Evolutionary conservation across 805 yeast species (phyloP).

Genomic region (Lachancea quebecensis): DNA sequence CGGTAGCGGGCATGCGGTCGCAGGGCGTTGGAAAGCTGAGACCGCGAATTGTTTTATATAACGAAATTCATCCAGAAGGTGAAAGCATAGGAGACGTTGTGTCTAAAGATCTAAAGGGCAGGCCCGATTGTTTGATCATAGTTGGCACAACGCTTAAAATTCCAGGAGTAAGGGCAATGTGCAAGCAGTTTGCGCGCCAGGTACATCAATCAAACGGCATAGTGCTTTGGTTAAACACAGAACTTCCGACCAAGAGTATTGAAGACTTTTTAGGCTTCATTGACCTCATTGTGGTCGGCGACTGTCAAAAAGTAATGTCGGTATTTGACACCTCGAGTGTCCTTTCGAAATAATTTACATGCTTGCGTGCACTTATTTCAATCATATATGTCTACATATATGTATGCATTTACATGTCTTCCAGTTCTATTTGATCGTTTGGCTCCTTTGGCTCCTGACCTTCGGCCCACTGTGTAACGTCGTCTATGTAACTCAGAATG

Average conservation of each 20-base stretch:
- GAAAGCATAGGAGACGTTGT: slow-evolving; percentile 76
- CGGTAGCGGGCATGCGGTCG: slow-evolving; percentile 55
- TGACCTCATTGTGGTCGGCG: slow-evolving; percentile 57
- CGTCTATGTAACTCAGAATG: slow-evolving; percentile 87
- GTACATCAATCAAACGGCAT: slow-evolving; percentile 53
- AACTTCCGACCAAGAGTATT: slow-evolving; percentile 45
- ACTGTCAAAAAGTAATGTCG: slow-evolving; percentile 48
- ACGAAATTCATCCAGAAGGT: slow-evolving; percentile 81
- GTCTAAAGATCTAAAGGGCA: slow-evolving; percentile 52
- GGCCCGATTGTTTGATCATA: slow-evolving; percentile 72
- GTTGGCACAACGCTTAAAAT: slow-evolving; percentile 84
- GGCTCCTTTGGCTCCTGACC: slow-evolving; percentile 97
- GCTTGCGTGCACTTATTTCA: neutral
- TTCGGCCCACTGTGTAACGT: slow-evolving; percentile 97
- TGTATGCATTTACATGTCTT: slow-evolving; percentile 39
- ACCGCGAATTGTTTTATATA: slow-evolving; percentile 62
- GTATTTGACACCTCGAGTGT: neutral
- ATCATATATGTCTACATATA: neutral
- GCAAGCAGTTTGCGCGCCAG: slow-evolving; percentile 51
- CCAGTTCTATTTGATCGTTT: slow-evolving; percentile 62
- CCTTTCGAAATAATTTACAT: neutral
- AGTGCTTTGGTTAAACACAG: slow-evolving; percentile 56
- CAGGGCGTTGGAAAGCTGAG: slow-evolving; percentile 57
- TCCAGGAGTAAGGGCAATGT: slow-evolving; percentile 60
- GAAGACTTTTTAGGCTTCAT: slow-evolving; percentile 45